Conservation (phyloP, 2,329 filamentous ascomycete genomes). For the Akanthomyces muscarius region DNA sequence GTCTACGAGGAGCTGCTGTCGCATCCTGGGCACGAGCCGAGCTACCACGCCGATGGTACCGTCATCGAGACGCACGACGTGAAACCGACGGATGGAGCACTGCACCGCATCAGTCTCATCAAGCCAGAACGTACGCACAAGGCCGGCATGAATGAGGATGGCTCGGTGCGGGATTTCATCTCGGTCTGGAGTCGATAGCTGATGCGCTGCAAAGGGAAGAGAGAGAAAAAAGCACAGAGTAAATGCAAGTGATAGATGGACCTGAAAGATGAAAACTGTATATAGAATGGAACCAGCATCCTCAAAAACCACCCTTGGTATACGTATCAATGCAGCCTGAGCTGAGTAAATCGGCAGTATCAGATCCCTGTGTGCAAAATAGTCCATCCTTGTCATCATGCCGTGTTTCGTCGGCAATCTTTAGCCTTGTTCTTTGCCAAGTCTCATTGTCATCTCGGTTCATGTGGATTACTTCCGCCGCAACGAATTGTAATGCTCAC, state of each 20-base stretch:
- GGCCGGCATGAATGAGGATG: constrained; percentile 42
- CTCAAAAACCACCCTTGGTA: background rate
- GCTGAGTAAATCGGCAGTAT: background rate
- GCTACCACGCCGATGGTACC: constrained; percentile 48
- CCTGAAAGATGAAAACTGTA: background rate
- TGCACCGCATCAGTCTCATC: constrained; percentile 45
- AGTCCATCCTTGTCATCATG: too few relatives aligned
- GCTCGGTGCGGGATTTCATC: constrained; percentile 48
- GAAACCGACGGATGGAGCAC: constrained; percentile 36
- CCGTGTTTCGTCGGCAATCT: background rate
- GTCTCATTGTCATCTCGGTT: background rate
- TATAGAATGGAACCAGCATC: background rate
- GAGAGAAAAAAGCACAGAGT: background rate
- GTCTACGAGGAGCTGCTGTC: constrained; percentile 70
- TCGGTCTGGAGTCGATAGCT: constrained; percentile 46
- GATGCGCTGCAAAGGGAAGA: background rate
- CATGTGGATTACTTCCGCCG: constrained; percentile 38
- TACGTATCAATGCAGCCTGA: background rate
- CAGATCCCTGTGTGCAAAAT: background rate
- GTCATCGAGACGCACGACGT: constrained; percentile 39
- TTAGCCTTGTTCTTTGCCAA: background rate
- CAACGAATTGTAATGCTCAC: constrained; percentile 96
- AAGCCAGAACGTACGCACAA: constrained; percentile 49
- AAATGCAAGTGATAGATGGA: too few relatives aligned
- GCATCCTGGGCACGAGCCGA: constrained; percentile 62